These are phyloP conservation scores for Hygrocybe punicea DNA, from an alignment of 768 basidiomycete genomes.

Conservation along the genomic window DNA sequence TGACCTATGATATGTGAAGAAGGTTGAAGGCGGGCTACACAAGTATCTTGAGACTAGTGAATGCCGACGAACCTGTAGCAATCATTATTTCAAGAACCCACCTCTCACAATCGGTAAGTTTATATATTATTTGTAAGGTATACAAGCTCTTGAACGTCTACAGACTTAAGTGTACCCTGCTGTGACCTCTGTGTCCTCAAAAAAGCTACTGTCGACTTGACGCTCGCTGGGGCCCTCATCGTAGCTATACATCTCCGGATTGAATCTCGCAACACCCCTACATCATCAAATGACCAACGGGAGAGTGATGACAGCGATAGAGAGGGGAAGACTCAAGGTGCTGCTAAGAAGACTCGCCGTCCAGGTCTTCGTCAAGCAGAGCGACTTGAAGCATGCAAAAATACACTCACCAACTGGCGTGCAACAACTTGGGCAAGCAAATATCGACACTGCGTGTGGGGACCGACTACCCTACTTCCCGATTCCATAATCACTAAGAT, in stretches of 20 bases:
- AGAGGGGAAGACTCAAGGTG: too few species aligned
- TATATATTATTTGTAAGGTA: neutral
- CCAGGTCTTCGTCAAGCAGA: too few species aligned
- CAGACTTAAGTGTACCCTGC: neutral
- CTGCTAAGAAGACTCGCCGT: too few species aligned
- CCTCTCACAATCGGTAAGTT: conserved; percentile 18
- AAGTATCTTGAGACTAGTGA: conserved; percentile 28
- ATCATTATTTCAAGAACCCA: conserved; percentile 35
- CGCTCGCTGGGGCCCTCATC: too few species aligned
- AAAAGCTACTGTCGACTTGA: too few species aligned
- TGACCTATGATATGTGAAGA: conserved; percentile 20
- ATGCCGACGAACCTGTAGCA: conserved; percentile 9
- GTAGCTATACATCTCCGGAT: neutral
- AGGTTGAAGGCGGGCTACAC: conserved; percentile 30
- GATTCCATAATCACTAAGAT: neutral
- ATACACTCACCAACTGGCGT: neutral
- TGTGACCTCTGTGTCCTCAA: conserved; percentile 1
- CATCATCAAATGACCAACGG: too few species aligned
- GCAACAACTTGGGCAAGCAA: neutral
- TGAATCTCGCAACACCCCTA: neutral
- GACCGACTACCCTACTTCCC: neutral
- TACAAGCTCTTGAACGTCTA: neutral
- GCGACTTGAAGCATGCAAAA: neutral
- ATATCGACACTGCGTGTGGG: neutral
- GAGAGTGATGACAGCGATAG: too few species aligned